Percentiles rank a stretch among this genome's conserved stretches.
phyloP scores from a whole-genome alignment of 257 asterid species.

The Vinca minor region DNA sequence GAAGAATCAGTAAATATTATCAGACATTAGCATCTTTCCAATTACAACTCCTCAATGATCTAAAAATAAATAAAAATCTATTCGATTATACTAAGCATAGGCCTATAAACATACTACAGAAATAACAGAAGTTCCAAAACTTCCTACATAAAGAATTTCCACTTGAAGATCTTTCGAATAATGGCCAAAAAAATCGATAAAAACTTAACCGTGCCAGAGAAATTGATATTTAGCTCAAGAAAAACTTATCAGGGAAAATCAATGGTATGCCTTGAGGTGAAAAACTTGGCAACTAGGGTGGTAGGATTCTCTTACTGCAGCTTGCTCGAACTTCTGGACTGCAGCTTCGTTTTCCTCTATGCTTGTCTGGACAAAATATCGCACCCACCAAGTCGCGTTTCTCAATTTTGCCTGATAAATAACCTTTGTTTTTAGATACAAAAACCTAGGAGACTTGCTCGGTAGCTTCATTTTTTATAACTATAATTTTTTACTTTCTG shows the following conservation, averaged over 20 bases:
- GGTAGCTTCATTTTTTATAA: too few relatives aligned
- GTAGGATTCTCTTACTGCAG: constrained; percentile 45
- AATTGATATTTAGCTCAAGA: neutral
- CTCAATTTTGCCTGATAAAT: constrained; percentile 54
- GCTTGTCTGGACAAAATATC: constrained; percentile 59
- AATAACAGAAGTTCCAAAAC: neutral
- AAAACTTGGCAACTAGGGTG: constrained; percentile 58
- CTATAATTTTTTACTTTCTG: too few relatives aligned
- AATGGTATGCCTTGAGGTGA: constrained; percentile 60
- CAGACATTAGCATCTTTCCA: neutral
- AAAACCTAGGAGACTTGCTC: too few relatives aligned
- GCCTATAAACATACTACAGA: neutral
- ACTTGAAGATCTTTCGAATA: neutral
- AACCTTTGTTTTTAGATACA: too few relatives aligned
- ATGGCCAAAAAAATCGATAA: neutral
- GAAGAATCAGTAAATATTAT: constrained; percentile 1
- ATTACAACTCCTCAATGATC: constrained; percentile 6
- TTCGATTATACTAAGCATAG: neutral
- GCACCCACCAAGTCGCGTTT: constrained; percentile 65
- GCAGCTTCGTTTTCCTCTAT: constrained; percentile 66
- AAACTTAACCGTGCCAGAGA: constrained; percentile 2
- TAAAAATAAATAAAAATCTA: neutral
- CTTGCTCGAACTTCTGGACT: constrained; percentile 54
- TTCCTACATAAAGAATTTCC: neutral
- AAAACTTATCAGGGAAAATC: neutral